Conservation (phyloP, 2,329 filamentous ascomycete genomes). For the Atkinsonella hypoxylon region DNA sequence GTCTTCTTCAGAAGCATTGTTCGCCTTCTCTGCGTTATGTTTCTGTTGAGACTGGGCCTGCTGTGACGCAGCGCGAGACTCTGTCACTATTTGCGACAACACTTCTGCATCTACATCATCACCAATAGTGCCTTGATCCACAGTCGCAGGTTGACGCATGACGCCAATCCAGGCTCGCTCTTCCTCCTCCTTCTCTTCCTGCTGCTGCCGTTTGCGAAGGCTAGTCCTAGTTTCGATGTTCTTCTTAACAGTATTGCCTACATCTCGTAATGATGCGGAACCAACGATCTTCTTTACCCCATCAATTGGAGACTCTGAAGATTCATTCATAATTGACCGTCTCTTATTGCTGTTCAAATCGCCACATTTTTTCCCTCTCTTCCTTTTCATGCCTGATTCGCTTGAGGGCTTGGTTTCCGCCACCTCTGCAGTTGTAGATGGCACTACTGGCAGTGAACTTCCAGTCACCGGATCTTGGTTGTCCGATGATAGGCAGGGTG, state of each 20-base stretch:
- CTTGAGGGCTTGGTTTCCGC: neutral
- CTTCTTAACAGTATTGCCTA: neutral
- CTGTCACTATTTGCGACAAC: slow-evolving; percentile 28
- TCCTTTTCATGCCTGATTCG: slow-evolving; percentile 12
- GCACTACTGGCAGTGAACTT: slow-evolving; percentile 10
- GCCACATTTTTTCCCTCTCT: slow-evolving; percentile 15
- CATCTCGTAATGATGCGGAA: neutral
- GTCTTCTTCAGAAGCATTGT: neutral
- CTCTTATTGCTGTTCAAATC: slow-evolving; percentile 19
- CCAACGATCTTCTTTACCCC: neutral
- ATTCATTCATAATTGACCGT: slow-evolving; percentile 11
- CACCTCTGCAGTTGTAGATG: slow-evolving; percentile 13
- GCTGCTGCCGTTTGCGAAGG: slow-evolving; percentile 9
- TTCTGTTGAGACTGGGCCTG: slow-evolving; percentile 17
- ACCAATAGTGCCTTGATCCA: slow-evolving; percentile 11
- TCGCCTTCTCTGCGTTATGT: neutral
- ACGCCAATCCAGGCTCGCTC: neutral
- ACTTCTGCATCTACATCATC: slow-evolving; percentile 29
- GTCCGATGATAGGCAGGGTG: slow-evolving; percentile 8
- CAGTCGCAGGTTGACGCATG: slow-evolving; percentile 5
- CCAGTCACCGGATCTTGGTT: slow-evolving; percentile 6
- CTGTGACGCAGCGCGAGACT: slow-evolving; percentile 27
- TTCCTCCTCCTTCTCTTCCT: neutral
- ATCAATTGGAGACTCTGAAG: neutral
- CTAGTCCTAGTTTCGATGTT: slow-evolving; percentile 12